These are phyloP conservation scores for Thinopyrum obtusiflorum DNA, from an alignment of 202 grass and related monocot genomes.

Conservation along the genomic window DNA sequence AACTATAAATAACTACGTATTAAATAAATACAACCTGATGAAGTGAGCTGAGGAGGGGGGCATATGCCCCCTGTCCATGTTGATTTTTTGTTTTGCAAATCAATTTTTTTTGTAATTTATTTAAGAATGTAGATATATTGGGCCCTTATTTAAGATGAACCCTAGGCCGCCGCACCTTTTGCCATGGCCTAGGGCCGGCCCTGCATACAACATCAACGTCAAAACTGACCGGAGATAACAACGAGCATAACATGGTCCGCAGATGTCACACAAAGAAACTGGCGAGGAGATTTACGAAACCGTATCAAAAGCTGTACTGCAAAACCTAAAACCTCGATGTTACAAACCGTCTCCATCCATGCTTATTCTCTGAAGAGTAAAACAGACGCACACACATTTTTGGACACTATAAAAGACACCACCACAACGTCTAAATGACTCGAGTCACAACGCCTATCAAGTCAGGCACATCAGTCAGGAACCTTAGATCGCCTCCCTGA, in stretches of 20 bases:
- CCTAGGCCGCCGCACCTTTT: no score
- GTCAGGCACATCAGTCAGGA: neutral
- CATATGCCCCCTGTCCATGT: no score
- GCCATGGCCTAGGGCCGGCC: no score
- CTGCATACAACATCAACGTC: neutral
- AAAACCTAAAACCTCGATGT: neutral
- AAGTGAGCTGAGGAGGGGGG: no score
- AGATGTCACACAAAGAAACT: neutral
- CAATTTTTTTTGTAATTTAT: no score
- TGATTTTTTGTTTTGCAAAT: no score
- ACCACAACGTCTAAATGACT: neutral
- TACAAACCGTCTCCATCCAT: constrained; percentile 5
- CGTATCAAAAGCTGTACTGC: neutral
- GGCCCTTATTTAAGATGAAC: no score
- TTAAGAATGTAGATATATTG: no score
- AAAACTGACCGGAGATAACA: neutral
- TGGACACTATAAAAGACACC: neutral
- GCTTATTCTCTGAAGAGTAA: constrained; percentile 26
- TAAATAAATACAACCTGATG: no score
- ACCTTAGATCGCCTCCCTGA: constrained; percentile 45
- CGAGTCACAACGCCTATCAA: neutral
- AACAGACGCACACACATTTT: neutral
- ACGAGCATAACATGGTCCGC: neutral
- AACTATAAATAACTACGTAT: no score
- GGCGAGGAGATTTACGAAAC: neutral